Base-by-base conservation (phyloP, 192 early-diverging fungal species). In the Backusella mclennaniae region DNA sequence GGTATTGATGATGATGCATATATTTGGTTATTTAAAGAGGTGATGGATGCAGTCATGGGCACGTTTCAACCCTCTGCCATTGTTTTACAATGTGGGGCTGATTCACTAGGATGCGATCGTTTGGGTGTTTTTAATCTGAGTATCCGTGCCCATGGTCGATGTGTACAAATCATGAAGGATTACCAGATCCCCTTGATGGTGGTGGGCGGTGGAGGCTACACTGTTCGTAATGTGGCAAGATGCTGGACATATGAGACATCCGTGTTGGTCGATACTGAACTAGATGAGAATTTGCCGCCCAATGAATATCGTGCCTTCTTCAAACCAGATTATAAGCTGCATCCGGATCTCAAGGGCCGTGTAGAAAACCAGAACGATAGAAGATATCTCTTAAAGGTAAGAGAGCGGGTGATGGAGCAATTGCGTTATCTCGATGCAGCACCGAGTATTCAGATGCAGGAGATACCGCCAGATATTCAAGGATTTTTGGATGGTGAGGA, bases 241-340 rank as follows among this genome's bases (percentile, higher is more conserved):
- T 95, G 96, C 77, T 99, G 97, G 96, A 89, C 94, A 26, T 97
- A 96, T 70, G 93, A 99, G 79, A 99, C 98, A 0, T 93, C 94
- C 0, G 84, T 95, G 14, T 87, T 95, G 1, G 88, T 94, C 2
- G 95, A 93, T 76, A 82, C 89, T 0, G 91, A 93, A 14, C 84
- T 98, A 6, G 86, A 89, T 15, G 85, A 93, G 42, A 90, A 91
- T 33, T 80, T 99, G 15, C 96, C 96, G 1, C 80, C 86, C 23
- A 89, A 87, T 52, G 88, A 89, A 41, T 95, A 92, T 71, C 91
- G 92, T 70, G 89, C 92, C 39, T 98, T 95, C 76, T 95, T 96
- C 71, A 90, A 88, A 0, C 97, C 97, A 0, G 96, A 99, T 83
- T 97, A 92, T 77, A 86, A 89, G 73, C 87, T 99, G 36, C 96